phyloP scores from a whole-genome alignment of 106 monocot species.

The Chionographis japonica region DNA sequence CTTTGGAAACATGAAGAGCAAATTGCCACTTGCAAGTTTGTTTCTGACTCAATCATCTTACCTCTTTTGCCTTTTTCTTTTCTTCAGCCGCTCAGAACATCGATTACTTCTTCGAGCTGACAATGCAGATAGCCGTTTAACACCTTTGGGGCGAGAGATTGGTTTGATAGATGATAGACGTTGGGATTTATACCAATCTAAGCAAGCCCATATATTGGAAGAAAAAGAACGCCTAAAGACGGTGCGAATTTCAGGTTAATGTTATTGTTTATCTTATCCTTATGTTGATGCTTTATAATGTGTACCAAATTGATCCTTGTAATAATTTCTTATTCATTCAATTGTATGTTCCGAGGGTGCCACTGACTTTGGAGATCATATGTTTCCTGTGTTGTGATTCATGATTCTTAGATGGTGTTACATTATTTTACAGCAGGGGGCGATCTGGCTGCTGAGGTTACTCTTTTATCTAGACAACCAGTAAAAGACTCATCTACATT shows the following conservation, averaged over 20 bases:
- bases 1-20: too few relatives aligned
- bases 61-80: background rate
- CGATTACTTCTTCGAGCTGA: conserved; percentile 88
- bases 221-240: conserved; percentile 85
- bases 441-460: conserved; percentile 72
- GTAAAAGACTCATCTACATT: conserved; percentile 62
- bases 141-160: conserved; percentile 88
- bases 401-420: background rate
- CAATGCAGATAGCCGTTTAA: conserved; percentile 97
- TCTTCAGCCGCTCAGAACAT: conserved; percentile 85
- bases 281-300: background rate
- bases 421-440: conserved; percentile 33
- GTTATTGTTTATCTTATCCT: background rate
- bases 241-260: conserved; percentile 68
- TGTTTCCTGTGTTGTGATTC: background rate
- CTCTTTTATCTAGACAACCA: conserved; percentile 77
- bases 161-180: conserved; percentile 96
- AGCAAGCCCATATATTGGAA: conserved; percentile 70
- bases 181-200: conserved; percentile 78
- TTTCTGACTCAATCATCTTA: background rate
- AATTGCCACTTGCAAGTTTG: background rate
- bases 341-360: too few relatives aligned
- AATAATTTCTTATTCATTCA: too few relatives aligned
- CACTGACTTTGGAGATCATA: background rate
- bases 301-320: too few relatives aligned